These are phyloP conservation scores for Cladosporium sphaerospermum DNA, from an alignment of 2,329 filamentous ascomycete species.

Conservation along the genomic window DNA sequence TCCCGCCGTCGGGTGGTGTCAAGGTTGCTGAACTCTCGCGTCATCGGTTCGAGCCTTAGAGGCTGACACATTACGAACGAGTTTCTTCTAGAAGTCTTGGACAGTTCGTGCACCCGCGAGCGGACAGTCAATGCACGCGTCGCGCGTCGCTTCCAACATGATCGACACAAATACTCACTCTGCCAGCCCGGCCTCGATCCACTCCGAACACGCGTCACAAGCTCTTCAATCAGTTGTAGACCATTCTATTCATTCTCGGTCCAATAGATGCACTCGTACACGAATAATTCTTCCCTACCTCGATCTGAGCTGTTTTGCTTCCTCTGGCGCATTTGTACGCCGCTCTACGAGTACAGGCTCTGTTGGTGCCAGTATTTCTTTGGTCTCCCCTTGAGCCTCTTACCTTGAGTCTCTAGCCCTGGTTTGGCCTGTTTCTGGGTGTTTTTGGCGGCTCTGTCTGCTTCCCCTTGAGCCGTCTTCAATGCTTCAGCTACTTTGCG, in stretches of 20 bases:
- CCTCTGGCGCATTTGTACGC: too few species aligned
- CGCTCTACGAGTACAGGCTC: neutral
- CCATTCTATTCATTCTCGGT: conserved; percentile 16
- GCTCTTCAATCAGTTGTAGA: too few species aligned
- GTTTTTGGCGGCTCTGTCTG: neutral
- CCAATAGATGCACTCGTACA: too few species aligned
- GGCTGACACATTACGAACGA: neutral
- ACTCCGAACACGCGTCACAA: too few species aligned
- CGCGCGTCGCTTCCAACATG: too few species aligned
- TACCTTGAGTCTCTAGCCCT: neutral
- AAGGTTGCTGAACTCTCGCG: neutral
- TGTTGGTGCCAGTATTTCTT: neutral
- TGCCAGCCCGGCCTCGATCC: too few species aligned
- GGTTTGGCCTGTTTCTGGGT: neutral
- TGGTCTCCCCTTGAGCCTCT: neutral
- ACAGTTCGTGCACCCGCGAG: too few species aligned
- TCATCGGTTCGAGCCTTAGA: neutral
- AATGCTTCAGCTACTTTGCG: neutral
- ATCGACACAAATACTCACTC: too few species aligned
- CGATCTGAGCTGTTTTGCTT: too few species aligned
- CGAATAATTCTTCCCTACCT: too few species aligned
- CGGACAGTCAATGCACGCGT: too few species aligned
- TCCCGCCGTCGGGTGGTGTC: neutral
- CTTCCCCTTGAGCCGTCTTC: neutral
- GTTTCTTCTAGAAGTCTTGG: too few species aligned